Evolutionary conservation across 179 eudicot genomes (phyloP).

Genomic region (Beta macrorhiza): DNA sequence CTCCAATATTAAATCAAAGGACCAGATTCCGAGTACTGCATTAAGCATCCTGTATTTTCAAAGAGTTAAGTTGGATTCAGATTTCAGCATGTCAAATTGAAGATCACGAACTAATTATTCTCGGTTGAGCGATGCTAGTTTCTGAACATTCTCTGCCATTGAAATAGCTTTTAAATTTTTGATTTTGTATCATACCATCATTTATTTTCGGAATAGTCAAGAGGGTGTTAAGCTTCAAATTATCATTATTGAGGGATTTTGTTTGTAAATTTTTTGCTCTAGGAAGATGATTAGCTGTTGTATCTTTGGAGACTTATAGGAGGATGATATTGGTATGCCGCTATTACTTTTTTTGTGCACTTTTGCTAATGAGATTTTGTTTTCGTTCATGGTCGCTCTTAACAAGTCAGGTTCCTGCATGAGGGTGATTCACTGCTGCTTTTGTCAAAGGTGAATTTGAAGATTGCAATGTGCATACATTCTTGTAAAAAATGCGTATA

Average conservation of each 20-base stretch:
- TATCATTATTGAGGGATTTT: not conserved
- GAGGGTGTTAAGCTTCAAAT: not conserved
- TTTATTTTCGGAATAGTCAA: not conserved
- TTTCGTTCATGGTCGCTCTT: too few relatives aligned
- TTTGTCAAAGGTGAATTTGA: too few relatives aligned
- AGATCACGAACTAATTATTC: not conserved
- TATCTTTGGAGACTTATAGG: not conserved
- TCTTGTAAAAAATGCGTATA: too few relatives aligned
- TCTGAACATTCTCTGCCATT: not conserved
- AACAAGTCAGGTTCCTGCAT: too few relatives aligned
- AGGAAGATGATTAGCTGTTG: not conserved
- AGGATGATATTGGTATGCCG: not conserved
- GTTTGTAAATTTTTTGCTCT: not conserved
- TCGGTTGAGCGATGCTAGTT: not conserved
- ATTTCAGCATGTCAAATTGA: not conserved
- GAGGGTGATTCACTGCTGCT: too few relatives aligned
- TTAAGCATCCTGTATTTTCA: slow-evolving; percentile 74
- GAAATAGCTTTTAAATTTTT: slow-evolving; percentile 5
- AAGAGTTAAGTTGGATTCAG: not conserved
- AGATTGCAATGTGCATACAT: too few relatives aligned
- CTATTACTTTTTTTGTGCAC: not conserved
- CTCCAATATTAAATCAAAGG: slow-evolving; percentile 25
- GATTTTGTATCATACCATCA: not conserved
- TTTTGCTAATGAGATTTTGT: not conserved
- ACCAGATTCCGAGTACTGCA: slow-evolving; percentile 55